Conservation (phyloP, 257 asterid species). For the Solanum tarapatanum region DNA sequence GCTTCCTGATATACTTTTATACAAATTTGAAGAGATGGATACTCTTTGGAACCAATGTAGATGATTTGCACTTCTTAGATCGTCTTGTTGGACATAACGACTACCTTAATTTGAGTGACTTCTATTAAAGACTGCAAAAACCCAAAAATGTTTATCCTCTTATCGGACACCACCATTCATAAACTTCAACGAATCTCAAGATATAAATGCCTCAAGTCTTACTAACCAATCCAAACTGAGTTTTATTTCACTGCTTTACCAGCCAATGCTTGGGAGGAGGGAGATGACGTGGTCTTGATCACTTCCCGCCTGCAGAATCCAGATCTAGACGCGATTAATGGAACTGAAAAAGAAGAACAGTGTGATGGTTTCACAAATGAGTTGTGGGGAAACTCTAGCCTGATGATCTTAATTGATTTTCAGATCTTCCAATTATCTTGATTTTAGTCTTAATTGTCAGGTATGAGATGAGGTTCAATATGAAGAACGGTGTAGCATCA, state of each 20-base stretch:
- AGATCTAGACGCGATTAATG: constrained; percentile 65
- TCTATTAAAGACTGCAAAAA: neutral
- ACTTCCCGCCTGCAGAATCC: constrained; percentile 75
- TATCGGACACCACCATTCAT: neutral
- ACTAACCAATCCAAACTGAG: neutral
- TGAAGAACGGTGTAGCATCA: constrained; percentile 67
- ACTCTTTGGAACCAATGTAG: neutral
- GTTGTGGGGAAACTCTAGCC: constrained; percentile 34
- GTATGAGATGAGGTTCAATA: constrained; percentile 93
- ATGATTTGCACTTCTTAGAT: neutral
- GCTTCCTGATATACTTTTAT: neutral
- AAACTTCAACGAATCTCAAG: neutral
- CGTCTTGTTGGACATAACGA: neutral
- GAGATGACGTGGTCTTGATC: constrained; percentile 84
- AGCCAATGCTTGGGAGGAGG: constrained; percentile 99
- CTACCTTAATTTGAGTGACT: neutral
- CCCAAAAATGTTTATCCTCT: neutral
- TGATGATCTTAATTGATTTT: neutral
- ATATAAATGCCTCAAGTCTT: neutral
- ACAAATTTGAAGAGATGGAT: neutral
- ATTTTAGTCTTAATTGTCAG: constrained; percentile 25
- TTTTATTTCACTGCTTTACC: constrained; percentile 6
- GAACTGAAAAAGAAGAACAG: constrained; percentile 39
- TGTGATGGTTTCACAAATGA: constrained; percentile 57
- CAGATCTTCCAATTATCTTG: neutral